Conservation (phyloP, 2,329 filamentous ascomycete species). For the Fonsecaea monophora region DNA sequence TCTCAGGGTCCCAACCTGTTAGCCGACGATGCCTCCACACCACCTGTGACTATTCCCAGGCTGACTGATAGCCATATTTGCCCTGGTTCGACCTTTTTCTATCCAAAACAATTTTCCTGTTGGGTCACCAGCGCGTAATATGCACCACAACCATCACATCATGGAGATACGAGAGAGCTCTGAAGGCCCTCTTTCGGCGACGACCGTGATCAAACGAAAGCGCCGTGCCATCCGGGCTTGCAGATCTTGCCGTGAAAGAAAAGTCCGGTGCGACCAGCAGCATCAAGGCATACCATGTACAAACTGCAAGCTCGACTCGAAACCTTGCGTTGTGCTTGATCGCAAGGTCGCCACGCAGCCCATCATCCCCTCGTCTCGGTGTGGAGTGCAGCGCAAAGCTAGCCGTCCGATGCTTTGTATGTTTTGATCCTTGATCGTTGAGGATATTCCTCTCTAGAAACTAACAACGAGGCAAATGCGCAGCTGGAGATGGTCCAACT, state of each 20-base stretch:
- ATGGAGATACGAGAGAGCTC: neutral
- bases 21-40: slow-evolving; percentile 1
- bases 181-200: neutral
- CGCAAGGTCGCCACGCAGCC: neutral
- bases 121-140: neutral
- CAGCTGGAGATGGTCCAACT: neutral
- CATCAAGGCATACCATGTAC: slow-evolving; percentile 2
- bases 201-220: slow-evolving; percentile 1
- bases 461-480: neutral
- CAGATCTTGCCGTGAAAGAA: slow-evolving; percentile 1
- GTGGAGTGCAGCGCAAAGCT: neutral
- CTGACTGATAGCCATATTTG: neutral
- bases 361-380: neutral
- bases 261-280: slow-evolving; percentile 1
- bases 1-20: neutral
- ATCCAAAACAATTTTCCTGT: neutral
- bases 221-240: neutral
- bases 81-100: neutral
- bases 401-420: neutral
- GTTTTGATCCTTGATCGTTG: neutral
- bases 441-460: neutral
- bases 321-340: neutral
- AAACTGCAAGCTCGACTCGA: slow-evolving; percentile 1
- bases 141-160: neutral
- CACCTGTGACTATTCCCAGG: neutral